Conservation (phyloP, 2,329 filamentous ascomycete species). For the Fusarium sp. region DNA sequence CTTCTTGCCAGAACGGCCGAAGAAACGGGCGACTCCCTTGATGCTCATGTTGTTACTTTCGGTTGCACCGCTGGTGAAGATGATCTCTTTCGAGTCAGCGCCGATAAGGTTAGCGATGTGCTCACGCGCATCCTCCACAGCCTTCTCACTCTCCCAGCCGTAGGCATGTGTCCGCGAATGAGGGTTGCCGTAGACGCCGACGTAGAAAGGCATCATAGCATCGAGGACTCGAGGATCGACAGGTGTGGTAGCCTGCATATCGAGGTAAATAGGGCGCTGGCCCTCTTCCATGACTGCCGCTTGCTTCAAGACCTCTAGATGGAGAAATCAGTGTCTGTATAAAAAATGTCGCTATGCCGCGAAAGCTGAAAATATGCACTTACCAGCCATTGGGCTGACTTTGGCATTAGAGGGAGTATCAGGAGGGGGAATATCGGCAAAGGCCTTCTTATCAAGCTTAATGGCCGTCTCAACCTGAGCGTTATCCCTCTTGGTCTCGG, state of each 20-base stretch:
- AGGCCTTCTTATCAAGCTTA: slow-evolving; percentile 86
- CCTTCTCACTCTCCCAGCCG: slow-evolving; percentile 97
- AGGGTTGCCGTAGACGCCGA: slow-evolving; percentile 94
- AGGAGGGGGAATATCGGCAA: slow-evolving; percentile 66
- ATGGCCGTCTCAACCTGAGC: slow-evolving; percentile 90
- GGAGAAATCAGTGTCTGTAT: slow-evolving; percentile 28
- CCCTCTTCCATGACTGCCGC: slow-evolving; percentile 94
- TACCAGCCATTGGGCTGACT: slow-evolving; percentile 80
- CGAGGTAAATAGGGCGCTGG: slow-evolving; percentile 93
- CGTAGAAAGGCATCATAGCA: slow-evolving; percentile 95
- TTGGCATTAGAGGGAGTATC: slow-evolving; percentile 60
- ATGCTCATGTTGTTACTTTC: slow-evolving; percentile 99
- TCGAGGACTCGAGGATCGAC: slow-evolving; percentile 95
- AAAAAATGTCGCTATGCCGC: not conserved
- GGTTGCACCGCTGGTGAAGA: slow-evolving; percentile 97
- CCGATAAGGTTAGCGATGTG: slow-evolving; percentile 90
- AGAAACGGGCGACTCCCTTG: slow-evolving; percentile 97
- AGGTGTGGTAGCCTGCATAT: slow-evolving; percentile 98
- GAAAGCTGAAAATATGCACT: slow-evolving; percentile 18
- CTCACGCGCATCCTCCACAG: slow-evolving; percentile 85
- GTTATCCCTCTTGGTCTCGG: slow-evolving; percentile 81
- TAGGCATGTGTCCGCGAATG: slow-evolving; percentile 98
- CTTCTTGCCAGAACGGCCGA: slow-evolving; percentile 93
- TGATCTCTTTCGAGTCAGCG: slow-evolving; percentile 96
- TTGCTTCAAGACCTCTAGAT: slow-evolving; percentile 82